A percentile compares a stretch with the other conserved stretches of the same genome.
Evolutionary conservation across 2,329 filamentous ascomycete species (phyloP).

Genomic region (Nemania diffusa): DNA sequence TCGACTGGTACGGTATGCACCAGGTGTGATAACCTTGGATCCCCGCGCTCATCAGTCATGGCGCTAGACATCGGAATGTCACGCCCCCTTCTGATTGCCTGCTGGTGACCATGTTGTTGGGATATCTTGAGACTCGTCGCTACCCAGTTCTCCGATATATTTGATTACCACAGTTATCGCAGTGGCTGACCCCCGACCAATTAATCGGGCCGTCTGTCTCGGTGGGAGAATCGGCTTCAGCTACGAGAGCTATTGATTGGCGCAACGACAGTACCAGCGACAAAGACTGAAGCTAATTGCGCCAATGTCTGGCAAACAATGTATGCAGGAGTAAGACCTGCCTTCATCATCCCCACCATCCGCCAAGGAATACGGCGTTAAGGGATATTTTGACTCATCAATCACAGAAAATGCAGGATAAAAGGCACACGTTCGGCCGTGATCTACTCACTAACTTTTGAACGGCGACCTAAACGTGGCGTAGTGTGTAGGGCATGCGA

Average conservation of each 20-base stretch:
- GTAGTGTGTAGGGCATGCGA: background rate
- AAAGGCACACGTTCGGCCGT: background rate
- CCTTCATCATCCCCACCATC: background rate
- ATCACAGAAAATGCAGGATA: conserved; percentile 9
- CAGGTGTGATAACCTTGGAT: background rate
- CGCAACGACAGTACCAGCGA: background rate
- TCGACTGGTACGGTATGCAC: background rate
- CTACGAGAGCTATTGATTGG: conserved; percentile 19
- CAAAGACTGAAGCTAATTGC: background rate
- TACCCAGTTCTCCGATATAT: conserved; percentile 16
- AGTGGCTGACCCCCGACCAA: conserved; percentile 18
- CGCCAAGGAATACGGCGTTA: background rate
- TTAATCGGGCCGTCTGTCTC: conserved; percentile 29
- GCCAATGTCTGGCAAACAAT: conserved; percentile 15
- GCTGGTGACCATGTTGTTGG: background rate
- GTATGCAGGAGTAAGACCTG: conserved; percentile 14
- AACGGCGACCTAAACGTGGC: background rate
- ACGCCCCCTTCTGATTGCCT: conserved; percentile 20
- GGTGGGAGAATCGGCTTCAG: conserved; percentile 10
- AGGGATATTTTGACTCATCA: conserved; percentile 9
- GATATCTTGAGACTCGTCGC: conserved; percentile 18
- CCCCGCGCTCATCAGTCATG: background rate
- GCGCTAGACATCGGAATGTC: conserved; percentile 25
- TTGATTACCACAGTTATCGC: background rate
- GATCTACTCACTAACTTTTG: background rate